Evolutionary conservation across 257 asterid genomes (phyloP).

Genomic region (Osmanthus fragrans): DNA sequence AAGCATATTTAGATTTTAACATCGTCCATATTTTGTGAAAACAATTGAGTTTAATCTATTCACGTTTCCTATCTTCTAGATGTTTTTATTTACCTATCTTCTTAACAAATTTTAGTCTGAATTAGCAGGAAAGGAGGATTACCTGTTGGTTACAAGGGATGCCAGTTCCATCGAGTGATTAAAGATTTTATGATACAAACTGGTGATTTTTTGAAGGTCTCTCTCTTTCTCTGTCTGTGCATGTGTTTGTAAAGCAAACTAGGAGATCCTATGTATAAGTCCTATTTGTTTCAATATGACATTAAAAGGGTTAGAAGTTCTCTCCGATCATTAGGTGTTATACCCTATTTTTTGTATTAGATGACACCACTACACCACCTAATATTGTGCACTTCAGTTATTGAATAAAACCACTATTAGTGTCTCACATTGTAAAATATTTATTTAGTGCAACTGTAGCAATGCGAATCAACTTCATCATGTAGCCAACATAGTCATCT

Average conservation of each 20-base stretch:
- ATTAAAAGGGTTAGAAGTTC: background rate
- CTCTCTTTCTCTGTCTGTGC: background rate
- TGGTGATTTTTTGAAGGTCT: conserved; percentile 95
- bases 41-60: background rate
- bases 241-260: background rate
- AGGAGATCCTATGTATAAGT: conserved; percentile 1
- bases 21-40: background rate
- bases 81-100: background rate
- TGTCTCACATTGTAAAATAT: background rate
- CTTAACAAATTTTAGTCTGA: conserved; percentile 24
- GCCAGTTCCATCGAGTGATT: conserved; percentile 92
- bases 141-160: conserved; percentile 84
- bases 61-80: conserved; percentile 2
- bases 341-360: background rate
- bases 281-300: conserved; percentile 2
- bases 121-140: conserved; percentile 79
- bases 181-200: conserved; percentile 97
- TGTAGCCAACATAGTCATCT: conserved; percentile 19
- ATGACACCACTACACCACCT: background rate
- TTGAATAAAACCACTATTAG: background rate
- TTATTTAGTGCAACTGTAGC: background rate
- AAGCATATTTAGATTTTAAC: conserved; percentile 3
- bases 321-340: background rate
- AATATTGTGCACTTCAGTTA: background rate
- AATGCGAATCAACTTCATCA: conserved; percentile 4